phyloP scores from a whole-genome alignment of 1,284 basidiomycete genomes.

The Fomitopsis betulina region DNA sequence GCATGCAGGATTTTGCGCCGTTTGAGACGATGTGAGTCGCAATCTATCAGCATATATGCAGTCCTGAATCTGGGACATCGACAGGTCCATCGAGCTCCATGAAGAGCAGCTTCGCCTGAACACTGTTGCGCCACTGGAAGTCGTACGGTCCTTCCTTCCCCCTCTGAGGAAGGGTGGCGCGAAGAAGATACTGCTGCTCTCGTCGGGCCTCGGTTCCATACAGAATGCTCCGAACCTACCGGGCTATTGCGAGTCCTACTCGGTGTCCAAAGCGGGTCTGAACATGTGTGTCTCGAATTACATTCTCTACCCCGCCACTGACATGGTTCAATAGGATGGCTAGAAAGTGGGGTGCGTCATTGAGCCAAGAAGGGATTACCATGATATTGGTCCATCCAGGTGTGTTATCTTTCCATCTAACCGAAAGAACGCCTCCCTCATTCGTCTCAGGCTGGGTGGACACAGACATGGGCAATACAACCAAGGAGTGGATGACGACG shows the following conservation, averaged over 20 bases:
- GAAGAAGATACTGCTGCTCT: neutral
- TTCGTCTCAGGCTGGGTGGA: conserved; percentile 3
- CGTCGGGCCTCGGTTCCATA: neutral
- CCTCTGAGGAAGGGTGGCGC: neutral
- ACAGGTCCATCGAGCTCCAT: neutral
- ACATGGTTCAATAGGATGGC: neutral
- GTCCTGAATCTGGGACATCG: too few relatives aligned
- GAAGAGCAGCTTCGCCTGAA: neutral
- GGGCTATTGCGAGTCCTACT: neutral
- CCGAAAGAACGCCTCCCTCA: neutral
- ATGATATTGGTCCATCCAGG: conserved; percentile 6
- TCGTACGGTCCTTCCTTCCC: neutral
- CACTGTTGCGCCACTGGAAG: neutral
- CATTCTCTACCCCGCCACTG: too few relatives aligned
- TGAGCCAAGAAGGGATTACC: conserved; percentile 6
- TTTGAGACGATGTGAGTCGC: neutral
- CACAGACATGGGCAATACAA: conserved; percentile 5
- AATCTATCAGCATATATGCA: neutral
- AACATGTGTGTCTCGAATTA: conserved; percentile 6
- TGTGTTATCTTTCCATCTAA: neutral
- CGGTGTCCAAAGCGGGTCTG: conserved; percentile 5
- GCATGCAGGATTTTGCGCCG: neutral
- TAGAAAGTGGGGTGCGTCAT: conserved; percentile 3
- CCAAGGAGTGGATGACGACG: neutral
- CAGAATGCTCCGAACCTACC: neutral